Conservation (phyloP, 108 stramenopile species). For the Cyclotella cryptica region DNA sequence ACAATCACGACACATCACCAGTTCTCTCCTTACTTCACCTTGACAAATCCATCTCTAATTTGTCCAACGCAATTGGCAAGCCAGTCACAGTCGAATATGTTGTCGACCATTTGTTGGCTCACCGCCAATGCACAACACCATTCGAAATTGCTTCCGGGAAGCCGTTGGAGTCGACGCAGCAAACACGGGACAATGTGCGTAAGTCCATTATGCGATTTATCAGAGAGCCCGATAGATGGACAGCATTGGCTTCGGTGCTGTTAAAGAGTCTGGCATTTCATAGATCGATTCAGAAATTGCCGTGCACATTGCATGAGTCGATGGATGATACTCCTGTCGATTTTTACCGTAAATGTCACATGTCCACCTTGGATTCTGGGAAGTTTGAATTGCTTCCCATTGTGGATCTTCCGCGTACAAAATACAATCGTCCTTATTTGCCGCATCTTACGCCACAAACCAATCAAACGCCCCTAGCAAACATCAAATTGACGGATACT, state of each 20-base stretch:
- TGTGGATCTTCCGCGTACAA: constrained; percentile 71
- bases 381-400: constrained; percentile 28
- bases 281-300: constrained; percentile 16
- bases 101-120: neutral
- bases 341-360: too few relatives aligned
- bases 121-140: neutral
- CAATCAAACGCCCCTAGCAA: neutral
- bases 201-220: constrained; percentile 52
- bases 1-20: neutral
- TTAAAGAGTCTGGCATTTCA: constrained; percentile 75
- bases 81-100: constrained; percentile 4
- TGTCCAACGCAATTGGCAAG: neutral
- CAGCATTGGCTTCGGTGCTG: constrained; percentile 64
- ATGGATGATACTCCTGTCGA: neutral
- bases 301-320: neutral
- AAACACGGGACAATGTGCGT: neutral
- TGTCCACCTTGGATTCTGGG: too few relatives aligned
- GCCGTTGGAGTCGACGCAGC: neutral
- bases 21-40: constrained; percentile 7
- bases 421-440: constrained; percentile 73
- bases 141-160: neutral
- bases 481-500: neutral
- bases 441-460: constrained; percentile 32
- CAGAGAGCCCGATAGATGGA: constrained; percentile 60
- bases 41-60: constrained; percentile 29